A percentile compares a stretch with the other conserved stretches of the same genome.
Evolutionary conservation across 768 basidiomycete species (phyloP).

Genomic region (Collybia sp.): DNA sequence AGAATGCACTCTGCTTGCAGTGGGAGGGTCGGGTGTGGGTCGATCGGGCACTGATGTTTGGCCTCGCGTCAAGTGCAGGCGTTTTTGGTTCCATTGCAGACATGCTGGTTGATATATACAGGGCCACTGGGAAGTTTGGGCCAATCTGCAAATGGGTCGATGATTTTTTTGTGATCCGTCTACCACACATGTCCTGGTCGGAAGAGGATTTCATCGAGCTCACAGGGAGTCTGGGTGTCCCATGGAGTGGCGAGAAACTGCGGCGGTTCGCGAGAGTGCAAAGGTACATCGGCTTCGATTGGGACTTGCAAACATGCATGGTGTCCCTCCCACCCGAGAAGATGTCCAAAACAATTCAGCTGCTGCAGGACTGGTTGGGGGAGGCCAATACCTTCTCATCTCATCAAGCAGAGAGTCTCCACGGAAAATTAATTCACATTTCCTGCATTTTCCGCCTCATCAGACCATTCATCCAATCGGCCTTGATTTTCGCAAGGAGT

Average conservation of each 20-base stretch:
- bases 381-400: background rate
- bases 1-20: slow-evolving; percentile 19
- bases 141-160: slow-evolving; percentile 32
- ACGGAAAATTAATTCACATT: slow-evolving; percentile 27
- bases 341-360: background rate
- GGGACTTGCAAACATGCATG: slow-evolving; percentile 18
- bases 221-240: slow-evolving; percentile 18
- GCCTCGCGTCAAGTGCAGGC: slow-evolving; percentile 25
- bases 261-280: slow-evolving; percentile 13
- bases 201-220: slow-evolving; percentile 22
- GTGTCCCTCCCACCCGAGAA: slow-evolving; percentile 24
- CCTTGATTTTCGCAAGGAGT: slow-evolving; percentile 12
- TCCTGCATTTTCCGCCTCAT: slow-evolving; percentile 19
- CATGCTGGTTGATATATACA: slow-evolving; percentile 24
- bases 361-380: slow-evolving; percentile 10
- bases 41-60: slow-evolving; percentile 26
- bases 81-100: slow-evolving; percentile 30
- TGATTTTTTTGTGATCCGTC: slow-evolving; percentile 25
- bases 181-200: slow-evolving; percentile 15
- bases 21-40: slow-evolving; percentile 29
- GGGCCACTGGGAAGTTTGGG: slow-evolving; percentile 9
- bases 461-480: slow-evolving; percentile 16
- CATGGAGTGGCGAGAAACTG: slow-evolving; percentile 26
- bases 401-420: slow-evolving; percentile 16
- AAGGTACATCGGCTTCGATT: slow-evolving; percentile 28